Evolutionary conservation across 352 stramenopile genomes (phyloP).

Genomic region (Phytopythium ostracodes): DNA sequence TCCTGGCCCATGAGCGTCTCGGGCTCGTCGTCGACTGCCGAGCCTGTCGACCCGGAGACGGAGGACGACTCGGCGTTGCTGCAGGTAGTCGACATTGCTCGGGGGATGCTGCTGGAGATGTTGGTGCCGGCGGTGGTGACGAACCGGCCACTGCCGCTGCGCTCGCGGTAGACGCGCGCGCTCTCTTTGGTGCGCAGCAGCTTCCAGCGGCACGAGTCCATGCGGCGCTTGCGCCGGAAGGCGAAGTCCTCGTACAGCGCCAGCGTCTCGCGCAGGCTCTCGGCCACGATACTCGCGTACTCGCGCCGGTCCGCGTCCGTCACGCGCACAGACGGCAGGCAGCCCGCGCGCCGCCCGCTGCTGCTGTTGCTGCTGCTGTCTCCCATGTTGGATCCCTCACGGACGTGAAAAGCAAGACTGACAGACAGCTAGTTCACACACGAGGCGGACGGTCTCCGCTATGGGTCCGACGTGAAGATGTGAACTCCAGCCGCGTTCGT

Average conservation of each 20-base stretch:
- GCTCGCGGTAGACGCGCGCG: constrained; percentile 36
- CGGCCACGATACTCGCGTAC: constrained; percentile 26
- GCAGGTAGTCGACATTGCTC: no score
- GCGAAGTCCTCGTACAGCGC: constrained; percentile 37
- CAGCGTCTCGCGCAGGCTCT: constrained; percentile 34
- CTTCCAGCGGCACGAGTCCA: constrained; percentile 33
- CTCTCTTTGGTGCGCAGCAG: constrained; percentile 20
- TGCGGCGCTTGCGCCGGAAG: constrained; percentile 17
- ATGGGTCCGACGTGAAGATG: constrained; percentile 1
- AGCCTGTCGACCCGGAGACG: not conserved
- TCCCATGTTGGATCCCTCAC: not conserved
- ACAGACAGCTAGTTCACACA: no score
- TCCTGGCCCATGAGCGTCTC: not conserved
- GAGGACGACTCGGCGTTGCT: not conserved
- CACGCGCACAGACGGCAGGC: constrained; percentile 21
- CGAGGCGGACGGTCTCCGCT: not conserved
- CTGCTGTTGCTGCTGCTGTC: not conserved
- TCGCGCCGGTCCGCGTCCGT: constrained; percentile 25
- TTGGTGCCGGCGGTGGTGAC: not conserved
- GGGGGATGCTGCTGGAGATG: not conserved
- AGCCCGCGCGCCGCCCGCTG: not conserved
- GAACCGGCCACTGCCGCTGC: constrained; percentile 10
- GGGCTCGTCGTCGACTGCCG: not conserved
- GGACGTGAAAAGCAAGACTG: not conserved
- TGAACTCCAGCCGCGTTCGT: no score